A percentile compares a stretch with the other conserved stretches of the same genome.
These are phyloP conservation scores for Codiaeum variegatum DNA, from an alignment of 441 rosid species.

Conservation along the genomic window DNA sequence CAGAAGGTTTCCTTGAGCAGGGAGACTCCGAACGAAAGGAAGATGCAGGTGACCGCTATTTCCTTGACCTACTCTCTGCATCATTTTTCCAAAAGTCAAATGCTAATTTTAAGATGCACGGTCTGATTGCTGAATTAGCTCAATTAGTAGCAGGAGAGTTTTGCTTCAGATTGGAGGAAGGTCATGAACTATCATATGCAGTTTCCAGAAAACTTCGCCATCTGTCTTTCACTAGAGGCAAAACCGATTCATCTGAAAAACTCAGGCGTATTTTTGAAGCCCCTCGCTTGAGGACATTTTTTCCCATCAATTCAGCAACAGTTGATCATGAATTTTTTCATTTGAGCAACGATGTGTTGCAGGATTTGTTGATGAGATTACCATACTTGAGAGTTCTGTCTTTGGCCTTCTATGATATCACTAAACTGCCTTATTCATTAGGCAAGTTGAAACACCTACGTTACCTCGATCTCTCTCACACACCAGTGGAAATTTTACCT, in stretches of 20 bases:
- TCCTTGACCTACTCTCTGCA: neutral
- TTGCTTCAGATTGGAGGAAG: slow-evolving; percentile 11
- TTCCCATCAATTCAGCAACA: neutral
- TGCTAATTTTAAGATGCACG: slow-evolving; percentile 1
- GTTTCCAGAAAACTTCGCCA: neutral
- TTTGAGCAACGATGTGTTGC: neutral
- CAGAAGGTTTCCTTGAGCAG: neutral
- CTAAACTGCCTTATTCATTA: neutral
- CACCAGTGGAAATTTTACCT: neutral
- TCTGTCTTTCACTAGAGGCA: neutral
- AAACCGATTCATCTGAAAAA: neutral
- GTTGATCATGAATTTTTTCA: neutral
- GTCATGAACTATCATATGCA: neutral
- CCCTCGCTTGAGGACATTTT: slow-evolving; percentile 11
- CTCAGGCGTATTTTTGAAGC: neutral
- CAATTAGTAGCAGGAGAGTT: neutral
- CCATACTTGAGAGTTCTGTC: slow-evolving; percentile 11
- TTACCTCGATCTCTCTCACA: slow-evolving; percentile 5
- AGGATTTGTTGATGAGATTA: neutral
- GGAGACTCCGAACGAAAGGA: neutral
- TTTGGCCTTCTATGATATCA: neutral
- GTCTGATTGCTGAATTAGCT: neutral
- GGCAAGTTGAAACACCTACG: slow-evolving; percentile 12
- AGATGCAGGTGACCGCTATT: slow-evolving; percentile 7
- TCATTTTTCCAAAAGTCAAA: neutral